Conservation (phyloP, 176 grass and related monocot genomes). For the Dactylis glomerata region DNA sequence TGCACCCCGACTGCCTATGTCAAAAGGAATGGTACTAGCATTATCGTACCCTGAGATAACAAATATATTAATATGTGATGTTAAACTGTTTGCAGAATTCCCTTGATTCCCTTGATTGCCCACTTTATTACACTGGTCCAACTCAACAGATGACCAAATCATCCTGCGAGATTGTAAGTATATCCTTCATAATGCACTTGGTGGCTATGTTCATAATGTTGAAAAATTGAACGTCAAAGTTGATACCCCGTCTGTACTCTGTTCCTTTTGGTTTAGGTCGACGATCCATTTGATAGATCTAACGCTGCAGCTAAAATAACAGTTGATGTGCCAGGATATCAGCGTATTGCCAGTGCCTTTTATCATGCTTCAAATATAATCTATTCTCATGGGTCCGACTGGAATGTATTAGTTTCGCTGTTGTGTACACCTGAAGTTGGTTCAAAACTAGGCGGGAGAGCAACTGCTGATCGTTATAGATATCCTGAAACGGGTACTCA, state of each 20-base stretch:
- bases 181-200: conserved; percentile 7
- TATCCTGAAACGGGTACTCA: conserved; percentile 1
- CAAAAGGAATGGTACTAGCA: neutral
- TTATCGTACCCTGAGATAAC: neutral
- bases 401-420: conserved; percentile 36
- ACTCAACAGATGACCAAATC: conserved; percentile 32
- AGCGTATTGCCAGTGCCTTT: conserved; percentile 39
- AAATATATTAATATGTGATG: neutral
- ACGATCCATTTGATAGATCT: conserved; percentile 67
- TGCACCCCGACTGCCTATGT: neutral
- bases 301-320: conserved; percentile 61
- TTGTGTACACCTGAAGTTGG: conserved; percentile 46
- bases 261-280: conserved; percentile 38
- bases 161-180: conserved; percentile 55
- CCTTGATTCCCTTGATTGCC: neutral
- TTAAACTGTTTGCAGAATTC: conserved; percentile 39
- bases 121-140: conserved; percentile 45
- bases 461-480: neutral
- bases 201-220: neutral
- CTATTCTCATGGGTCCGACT: conserved; percentile 16
- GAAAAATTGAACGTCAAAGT: conserved; percentile 1
- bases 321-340: conserved; percentile 37
- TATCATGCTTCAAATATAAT: conserved; percentile 8
- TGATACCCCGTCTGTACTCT: conserved; percentile 20
- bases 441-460: conserved; percentile 37